These are phyloP conservation scores for Thraustochytrium striatum DNA, from an alignment of 352 stramenopile species.

Conservation along the genomic window DNA sequence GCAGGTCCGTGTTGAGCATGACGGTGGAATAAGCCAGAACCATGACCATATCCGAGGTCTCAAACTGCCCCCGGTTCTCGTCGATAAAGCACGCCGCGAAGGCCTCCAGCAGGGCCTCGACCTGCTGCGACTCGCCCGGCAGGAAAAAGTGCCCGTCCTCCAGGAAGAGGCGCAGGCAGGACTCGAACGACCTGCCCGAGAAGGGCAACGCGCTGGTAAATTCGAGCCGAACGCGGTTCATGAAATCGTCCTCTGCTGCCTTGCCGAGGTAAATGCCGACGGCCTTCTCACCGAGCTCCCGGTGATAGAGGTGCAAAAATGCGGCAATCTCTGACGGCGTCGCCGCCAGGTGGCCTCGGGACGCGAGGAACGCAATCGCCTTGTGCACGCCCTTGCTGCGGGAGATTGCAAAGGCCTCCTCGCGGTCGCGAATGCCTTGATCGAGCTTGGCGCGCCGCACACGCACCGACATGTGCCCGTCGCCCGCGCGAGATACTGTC, in stretches of 20 bases:
- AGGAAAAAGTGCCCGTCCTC: constrained; percentile 42
- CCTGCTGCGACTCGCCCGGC: constrained; percentile 38
- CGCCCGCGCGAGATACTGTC: no score
- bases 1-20: constrained; percentile 80
- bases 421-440: not conserved
- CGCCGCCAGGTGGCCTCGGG: not conserved
- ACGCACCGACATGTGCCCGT: not conserved
- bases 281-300: constrained; percentile 90
- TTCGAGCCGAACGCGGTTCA: constrained; percentile 49
- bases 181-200: constrained; percentile 24
- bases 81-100: constrained; percentile 39
- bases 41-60: constrained; percentile 69
- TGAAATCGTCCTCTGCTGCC: constrained; percentile 48
- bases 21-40: constrained; percentile 84
- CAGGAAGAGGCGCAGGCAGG: constrained; percentile 29
- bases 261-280: constrained; percentile 95
- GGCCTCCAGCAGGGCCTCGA: constrained; percentile 35
- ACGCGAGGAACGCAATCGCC: constrained; percentile 1
- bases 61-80: constrained; percentile 16
- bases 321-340: constrained; percentile 82
- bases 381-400: constrained; percentile 24
- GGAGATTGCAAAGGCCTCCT: constrained; percentile 11
- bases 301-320: constrained; percentile 83
- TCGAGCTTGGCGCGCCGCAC: not conserved
- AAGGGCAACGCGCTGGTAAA: constrained; percentile 31